Evolutionary conservation across 805 yeast species (phyloP).

Genomic region (Saturnispora halmiae): DNA sequence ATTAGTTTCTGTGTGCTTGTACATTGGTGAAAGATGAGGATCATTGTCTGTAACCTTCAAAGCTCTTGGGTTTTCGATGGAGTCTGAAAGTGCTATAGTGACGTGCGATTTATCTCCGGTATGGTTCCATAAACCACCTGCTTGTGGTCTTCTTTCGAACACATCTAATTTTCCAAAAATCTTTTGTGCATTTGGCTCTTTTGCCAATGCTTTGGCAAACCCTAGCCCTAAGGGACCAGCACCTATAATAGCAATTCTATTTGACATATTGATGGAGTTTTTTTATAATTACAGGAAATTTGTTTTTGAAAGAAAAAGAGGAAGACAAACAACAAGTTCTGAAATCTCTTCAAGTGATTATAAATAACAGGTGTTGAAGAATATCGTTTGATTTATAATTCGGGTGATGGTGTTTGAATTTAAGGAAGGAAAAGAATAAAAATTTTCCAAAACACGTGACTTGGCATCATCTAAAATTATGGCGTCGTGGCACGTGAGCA

Average conservation of each 20-base stretch:
- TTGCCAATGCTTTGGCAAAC: conserved; percentile 27
- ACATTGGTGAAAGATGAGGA: conserved; percentile 27
- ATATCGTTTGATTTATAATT: conserved; percentile 8
- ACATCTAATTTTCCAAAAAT: conserved; percentile 22
- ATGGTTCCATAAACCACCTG: conserved; percentile 31
- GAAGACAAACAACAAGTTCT: no score
- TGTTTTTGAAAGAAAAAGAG: no score
- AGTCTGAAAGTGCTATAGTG: conserved; percentile 13
- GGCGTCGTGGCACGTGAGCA: conserved; percentile 6
- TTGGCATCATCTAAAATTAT: not conserved
- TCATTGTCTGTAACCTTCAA: conserved; percentile 16
- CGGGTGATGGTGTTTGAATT: no score
- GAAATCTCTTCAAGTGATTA: no score
- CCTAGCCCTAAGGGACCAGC: conserved; percentile 31
- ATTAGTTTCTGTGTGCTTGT: conserved; percentile 29
- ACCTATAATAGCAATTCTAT: conserved; percentile 27
- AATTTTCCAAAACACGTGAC: conserved; percentile 1
- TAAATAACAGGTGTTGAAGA: not conserved
- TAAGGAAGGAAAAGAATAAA: not conserved
- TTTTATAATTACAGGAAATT: no score
- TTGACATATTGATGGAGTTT: not conserved
- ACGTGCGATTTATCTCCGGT: conserved; percentile 23
- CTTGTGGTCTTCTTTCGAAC: conserved; percentile 24
- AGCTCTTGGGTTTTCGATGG: conserved; percentile 13
- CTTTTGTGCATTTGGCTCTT: conserved; percentile 24